A percentile compares a stretch with the other conserved stretches of the same genome.
Conservation (phyloP, 495 filamentous ascomycete genomes). For the Aspergillus haitiensis region DNA sequence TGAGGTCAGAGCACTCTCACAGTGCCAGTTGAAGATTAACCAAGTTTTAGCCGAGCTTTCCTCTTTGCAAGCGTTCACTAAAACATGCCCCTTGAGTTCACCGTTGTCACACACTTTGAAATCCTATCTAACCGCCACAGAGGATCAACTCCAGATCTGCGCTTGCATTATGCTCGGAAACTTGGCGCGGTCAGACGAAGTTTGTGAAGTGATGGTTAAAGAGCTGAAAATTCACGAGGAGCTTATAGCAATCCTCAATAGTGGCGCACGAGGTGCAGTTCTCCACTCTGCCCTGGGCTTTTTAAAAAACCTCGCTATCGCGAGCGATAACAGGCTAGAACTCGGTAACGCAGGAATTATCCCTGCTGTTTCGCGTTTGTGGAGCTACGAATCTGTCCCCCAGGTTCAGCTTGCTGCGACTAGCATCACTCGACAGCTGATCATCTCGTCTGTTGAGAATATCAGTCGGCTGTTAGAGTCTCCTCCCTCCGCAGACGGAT, state of each 20-base stretch:
- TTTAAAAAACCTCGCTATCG: conserved; percentile 76
- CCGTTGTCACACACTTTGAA: conserved; percentile 54
- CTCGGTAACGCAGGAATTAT: conserved; percentile 57
- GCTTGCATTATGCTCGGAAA: conserved; percentile 78
- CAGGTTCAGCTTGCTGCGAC: conserved; percentile 71
- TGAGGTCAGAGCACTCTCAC: conserved; percentile 51
- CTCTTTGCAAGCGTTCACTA: conserved; percentile 54
- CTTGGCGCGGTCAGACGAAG: conserved; percentile 67
- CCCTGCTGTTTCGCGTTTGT: conserved; percentile 57
- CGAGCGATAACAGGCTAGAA: conserved; percentile 57
- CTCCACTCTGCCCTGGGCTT: conserved; percentile 71
- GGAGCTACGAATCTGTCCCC: conserved; percentile 59
- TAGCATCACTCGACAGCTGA: conserved; percentile 65
- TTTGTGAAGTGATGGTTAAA: conserved; percentile 58
- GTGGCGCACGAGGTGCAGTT: conserved; percentile 49
- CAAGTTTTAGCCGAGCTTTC: conserved; percentile 64
- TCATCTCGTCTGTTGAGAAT: conserved; percentile 58
- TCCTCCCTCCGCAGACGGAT: conserved; percentile 36
- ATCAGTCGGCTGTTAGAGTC: conserved; percentile 50
- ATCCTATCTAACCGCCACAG: conserved; percentile 49
- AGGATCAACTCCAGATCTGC: conserved; percentile 65
- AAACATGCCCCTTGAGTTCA: conserved; percentile 49
- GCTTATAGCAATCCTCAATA: conserved; percentile 54
- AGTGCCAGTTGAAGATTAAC: conserved; percentile 56
- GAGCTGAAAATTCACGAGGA: conserved; percentile 53